These are phyloP conservation scores for Termitomyces bulborhizus DNA, from an alignment of 768 basidiomycete species.

Conservation along the genomic window DNA sequence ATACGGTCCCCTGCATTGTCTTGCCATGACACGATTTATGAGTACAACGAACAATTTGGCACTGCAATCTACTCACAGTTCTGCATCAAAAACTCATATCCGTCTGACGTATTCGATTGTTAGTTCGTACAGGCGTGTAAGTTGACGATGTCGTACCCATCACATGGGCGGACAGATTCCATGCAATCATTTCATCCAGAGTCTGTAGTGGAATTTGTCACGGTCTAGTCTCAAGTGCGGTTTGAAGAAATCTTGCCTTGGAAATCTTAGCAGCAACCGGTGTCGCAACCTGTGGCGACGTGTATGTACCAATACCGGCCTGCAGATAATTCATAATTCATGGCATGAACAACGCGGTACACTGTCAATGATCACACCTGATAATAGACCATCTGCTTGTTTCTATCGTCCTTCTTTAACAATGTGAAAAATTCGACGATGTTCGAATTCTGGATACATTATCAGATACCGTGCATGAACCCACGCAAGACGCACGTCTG, in stretches of 20 bases:
- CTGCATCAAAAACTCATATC: constrained; percentile 57
- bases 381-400: constrained; percentile 50
- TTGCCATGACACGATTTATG: neutral
- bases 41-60: neutral
- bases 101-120: constrained; percentile 23
- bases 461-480: neutral
- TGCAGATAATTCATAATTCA: constrained; percentile 15
- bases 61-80: constrained; percentile 30
- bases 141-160: constrained; percentile 26
- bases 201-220: constrained; percentile 15
- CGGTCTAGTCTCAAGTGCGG: neutral
- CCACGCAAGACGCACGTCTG: constrained; percentile 23
- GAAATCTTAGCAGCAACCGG: constrained; percentile 36
- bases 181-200: constrained; percentile 39
- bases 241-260: constrained; percentile 22
- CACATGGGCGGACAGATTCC: constrained; percentile 47
- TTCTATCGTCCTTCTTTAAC: constrained; percentile 45
- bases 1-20: constrained; percentile 39
- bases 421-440: constrained; percentile 44
- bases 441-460: constrained; percentile 37
- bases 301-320: constrained; percentile 54
- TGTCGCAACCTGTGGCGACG: constrained; percentile 34
- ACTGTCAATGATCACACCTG: constrained; percentile 27
- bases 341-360: neutral
- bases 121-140: neutral